Base-by-base conservation (phyloP, 2,329 filamentous ascomycete genomes). In the Fusarium napiforme region DNA sequence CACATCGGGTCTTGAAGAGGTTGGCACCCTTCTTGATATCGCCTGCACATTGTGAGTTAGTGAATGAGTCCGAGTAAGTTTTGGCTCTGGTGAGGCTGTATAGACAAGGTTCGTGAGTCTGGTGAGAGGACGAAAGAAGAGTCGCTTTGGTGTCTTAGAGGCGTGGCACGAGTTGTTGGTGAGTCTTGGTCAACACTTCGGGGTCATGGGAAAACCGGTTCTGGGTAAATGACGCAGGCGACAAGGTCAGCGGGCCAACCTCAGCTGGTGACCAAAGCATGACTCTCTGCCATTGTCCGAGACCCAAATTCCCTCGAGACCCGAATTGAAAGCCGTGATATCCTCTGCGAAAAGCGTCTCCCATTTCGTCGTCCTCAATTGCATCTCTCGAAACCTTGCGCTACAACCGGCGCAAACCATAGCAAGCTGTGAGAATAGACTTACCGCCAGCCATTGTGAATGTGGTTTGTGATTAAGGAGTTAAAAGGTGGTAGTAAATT, bases 1-100 rank as follows among this genome's bases (percentile, higher is more conserved):
- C 93, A 89, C 96, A 99, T 85, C 96, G 93, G 79, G 95, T 98
- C 92, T 98, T 97, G 94, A 98, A 98, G 84, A 98, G 94, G 89
- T 92, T 93, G 86, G 95, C 96, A 90, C 96, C 96, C 93, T 98
- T 98, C 89, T 95, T 95, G 82, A 88, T 82, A 86, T 98, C 95
- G 89, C 95, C 96, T 95, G 97, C 58, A 39, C 72, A 61, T n/a
- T 36, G 32, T 47, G 53, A 72, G 56, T 84, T 76, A 84, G 83
- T 67, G 46, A 39, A 57, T 30, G 34, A 43, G 52, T n/a, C 14
- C 43, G 21, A 42, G 39, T 42, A 36, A 61, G 39, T 30, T 28
- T n/a, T 28, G 34, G 23, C 14, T 37, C 18, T 52, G 64, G 19
- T 43, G 15, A 55, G 50, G 50, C 49, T 37, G 23, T 26, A 45